Evolutionary conservation across 2,329 filamentous ascomycete genomes (phyloP).

Genomic region (Colletotrichum caudatum): DNA sequence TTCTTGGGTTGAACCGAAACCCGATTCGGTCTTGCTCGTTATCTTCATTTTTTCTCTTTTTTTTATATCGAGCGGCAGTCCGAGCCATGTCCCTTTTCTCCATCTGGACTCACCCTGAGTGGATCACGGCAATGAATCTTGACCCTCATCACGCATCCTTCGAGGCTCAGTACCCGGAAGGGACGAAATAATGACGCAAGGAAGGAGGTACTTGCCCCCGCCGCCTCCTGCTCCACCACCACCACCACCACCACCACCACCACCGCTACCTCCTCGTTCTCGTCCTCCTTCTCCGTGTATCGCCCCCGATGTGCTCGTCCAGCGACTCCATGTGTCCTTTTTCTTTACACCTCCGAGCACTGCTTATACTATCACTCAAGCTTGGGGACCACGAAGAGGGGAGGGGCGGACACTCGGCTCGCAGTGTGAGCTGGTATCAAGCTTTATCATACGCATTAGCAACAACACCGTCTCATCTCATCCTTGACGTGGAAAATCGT

Average conservation of each 20-base stretch:
- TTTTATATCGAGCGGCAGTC: slow-evolving; percentile 33
- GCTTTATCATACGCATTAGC: neutral
- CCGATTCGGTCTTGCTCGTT: slow-evolving; percentile 31
- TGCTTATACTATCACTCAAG: neutral
- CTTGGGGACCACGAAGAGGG: neutral
- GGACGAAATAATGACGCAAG: slow-evolving; percentile 30
- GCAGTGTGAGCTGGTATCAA: slow-evolving; percentile 1
- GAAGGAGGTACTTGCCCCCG: neutral
- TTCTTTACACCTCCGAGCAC: neutral
- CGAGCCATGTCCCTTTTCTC: slow-evolving; percentile 35
- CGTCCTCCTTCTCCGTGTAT: neutral
- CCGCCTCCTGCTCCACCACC: neutral
- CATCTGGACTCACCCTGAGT: slow-evolving; percentile 34
- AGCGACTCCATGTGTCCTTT: neutral
- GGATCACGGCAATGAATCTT: slow-evolving; percentile 25
- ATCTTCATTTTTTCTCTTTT: slow-evolving; percentile 10
- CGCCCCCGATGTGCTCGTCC: neutral
- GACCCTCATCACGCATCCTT: slow-evolving; percentile 36
- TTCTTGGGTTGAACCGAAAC: slow-evolving; percentile 38
- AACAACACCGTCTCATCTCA: slow-evolving; percentile 10
- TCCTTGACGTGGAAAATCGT: slow-evolving; percentile 10
- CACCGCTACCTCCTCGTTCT: neutral
- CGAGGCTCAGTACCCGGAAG: slow-evolving; percentile 17
- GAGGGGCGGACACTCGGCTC: neutral
- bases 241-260: no score